Evolutionary conservation across 176 grass and related monocot genomes (phyloP), one percentile per base, ranked within the genome.

Genomic region (Aegilops longissima): DNA sequence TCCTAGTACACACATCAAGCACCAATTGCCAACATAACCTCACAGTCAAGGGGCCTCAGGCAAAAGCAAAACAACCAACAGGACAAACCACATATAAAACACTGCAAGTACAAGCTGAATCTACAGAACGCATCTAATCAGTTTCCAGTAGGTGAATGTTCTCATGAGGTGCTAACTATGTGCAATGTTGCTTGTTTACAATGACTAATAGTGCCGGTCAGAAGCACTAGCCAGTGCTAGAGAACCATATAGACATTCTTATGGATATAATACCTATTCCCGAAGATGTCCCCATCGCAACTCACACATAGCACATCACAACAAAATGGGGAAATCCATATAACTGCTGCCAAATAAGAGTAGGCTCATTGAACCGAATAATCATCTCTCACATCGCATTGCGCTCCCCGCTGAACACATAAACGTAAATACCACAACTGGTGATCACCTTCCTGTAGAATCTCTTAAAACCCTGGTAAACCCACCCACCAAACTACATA

Each of bases 381-480:
- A 51, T 42, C 35, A 62, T 76, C 40, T 14, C 21, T 27, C 39
- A 21, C 12, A n/a, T 8, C 52, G 2, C 9, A 63, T 23, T 7
- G 39, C 38, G 39, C 20, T 77, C 36, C 20, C 36, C 8, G 6
- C 6, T 61, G 56, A 10, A 33, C 4, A 27, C 3, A 56, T 4
- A 24, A 67, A 33, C 8, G 35, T 49, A 8, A 61, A 47, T 11
- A 29, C 16, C 36, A 36, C 10, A 10, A 14, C 39, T 76, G 25
- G 13, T 45, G 25, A 38, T 5, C 65, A 64, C 54, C 33, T 42
- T 16, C 16, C 30, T 12, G 76, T 29, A 75, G 6, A 86, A 34
- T 79, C 84, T 21, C 73, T 59, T 78, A 82, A 90, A 90, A 86
- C 73, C 79, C 66, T 90, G 71, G 31, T 20, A 27, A 39, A 14